These are phyloP conservation scores for Meyerozyma athensensis DNA, from an alignment of 1,139 yeast genomes.

Conservation along the genomic window DNA sequence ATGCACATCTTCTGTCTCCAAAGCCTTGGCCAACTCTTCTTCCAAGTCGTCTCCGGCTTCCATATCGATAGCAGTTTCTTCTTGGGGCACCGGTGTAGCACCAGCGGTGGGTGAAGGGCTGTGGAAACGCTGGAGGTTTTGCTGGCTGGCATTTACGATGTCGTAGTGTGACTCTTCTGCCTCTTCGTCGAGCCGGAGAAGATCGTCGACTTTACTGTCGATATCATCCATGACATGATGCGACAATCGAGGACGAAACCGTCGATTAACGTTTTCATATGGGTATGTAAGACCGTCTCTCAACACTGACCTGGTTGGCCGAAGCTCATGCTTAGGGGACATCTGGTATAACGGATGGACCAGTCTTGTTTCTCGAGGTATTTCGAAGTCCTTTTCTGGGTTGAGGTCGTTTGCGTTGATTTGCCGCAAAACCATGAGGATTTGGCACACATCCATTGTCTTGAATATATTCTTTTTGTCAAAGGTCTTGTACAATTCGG, in stretches of 20 bases:
- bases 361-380: conserved; percentile 33
- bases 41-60: conserved; percentile 29
- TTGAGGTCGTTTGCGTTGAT: conserved; percentile 43
- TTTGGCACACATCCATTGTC: conserved; percentile 81
- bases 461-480: conserved; percentile 88
- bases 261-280: conserved; percentile 42
- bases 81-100: conserved; percentile 5
- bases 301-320: conserved; percentile 42
- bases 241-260: conserved; percentile 48
- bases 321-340: conserved; percentile 37
- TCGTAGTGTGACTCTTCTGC: conserved; percentile 83
- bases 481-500: conserved; percentile 84
- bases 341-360: conserved; percentile 45
- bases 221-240: conserved; percentile 57
- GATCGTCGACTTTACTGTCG: conserved; percentile 73
- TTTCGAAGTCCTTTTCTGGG: conserved; percentile 38
- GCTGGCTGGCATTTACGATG: conserved; percentile 52
- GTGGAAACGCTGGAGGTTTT: conserved; percentile 6
- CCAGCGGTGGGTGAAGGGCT: conserved; percentile 3
- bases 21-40: conserved; percentile 39
- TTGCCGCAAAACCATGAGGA: conserved; percentile 67
- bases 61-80: conserved; percentile 11
- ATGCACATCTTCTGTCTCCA: conserved; percentile 18
- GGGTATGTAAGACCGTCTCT: conserved; percentile 88
- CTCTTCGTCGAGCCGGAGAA: conserved; percentile 71